These are phyloP conservation scores for Lyophyllum shimeji DNA, from an alignment of 768 basidiomycete genomes.

Conservation along the genomic window DNA sequence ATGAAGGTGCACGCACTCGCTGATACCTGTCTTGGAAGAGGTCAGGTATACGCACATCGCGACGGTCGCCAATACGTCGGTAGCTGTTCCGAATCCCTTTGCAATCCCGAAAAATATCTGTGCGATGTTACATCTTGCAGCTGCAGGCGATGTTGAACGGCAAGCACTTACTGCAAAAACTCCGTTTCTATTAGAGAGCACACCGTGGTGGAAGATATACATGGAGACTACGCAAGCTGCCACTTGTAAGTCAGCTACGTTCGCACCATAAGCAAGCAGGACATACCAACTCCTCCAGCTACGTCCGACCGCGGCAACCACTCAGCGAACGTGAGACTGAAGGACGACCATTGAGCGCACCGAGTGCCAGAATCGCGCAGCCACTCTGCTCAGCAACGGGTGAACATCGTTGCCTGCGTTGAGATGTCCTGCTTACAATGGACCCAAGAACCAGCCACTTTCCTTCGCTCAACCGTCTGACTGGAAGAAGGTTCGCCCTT, in stretches of 20 bases:
- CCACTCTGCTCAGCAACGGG: constrained; percentile 15
- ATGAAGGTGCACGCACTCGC: constrained; percentile 25
- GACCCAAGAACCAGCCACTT: constrained; percentile 27
- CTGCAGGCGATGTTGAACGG: not conserved
- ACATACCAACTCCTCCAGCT: constrained; percentile 31
- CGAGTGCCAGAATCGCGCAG: constrained; percentile 28
- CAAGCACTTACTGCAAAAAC: constrained; percentile 28
- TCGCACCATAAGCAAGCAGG: not conserved
- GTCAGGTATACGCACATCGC: constrained; percentile 42
- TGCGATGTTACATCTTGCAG: not conserved
- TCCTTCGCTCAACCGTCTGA: constrained; percentile 23
- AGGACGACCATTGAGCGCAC: constrained; percentile 16
- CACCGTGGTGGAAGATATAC: constrained; percentile 31
- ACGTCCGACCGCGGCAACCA: not conserved
- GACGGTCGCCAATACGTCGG: constrained; percentile 44
- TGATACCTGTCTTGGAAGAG: constrained; percentile 36
- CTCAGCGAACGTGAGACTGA: not conserved
- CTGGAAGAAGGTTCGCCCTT: constrained; percentile 10
- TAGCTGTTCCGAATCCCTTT: constrained; percentile 42
- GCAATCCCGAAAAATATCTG: constrained; percentile 44
- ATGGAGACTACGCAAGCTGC: constrained; percentile 34
- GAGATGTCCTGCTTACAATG: constrained; percentile 23
- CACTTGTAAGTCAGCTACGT: not conserved
- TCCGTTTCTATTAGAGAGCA: constrained; percentile 28
- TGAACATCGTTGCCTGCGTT: not conserved